Base-by-base conservation (phyloP, 83 land plant genomes). In the Diphasiastrum complanatum region DNA sequence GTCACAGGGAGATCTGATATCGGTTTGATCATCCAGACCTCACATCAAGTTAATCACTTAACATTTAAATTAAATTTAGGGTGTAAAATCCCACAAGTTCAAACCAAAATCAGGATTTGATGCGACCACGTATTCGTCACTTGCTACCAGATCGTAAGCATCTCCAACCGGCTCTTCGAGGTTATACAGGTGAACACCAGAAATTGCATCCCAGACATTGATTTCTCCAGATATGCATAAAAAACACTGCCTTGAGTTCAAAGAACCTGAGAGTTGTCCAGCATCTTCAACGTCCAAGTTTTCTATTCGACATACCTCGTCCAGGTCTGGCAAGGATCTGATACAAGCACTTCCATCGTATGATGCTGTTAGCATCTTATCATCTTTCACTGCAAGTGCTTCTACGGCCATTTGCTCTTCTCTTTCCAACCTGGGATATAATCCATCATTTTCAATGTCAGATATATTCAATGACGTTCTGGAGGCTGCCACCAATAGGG, bases 291-390 rank as follows among this genome's bases (percentile, higher is more conserved):
- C 52, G 10, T 33, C 34, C n/a, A 10, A 11, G n/a, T 54, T 28
- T n/a, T 25, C 5, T 33, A 54, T n/a, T 28, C 10, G 6, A 10
- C 10, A 54, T 14, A 54, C 33, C 25, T 6, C 29, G n/a, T 23
- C 58, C 58, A 54, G 24, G 10, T 4, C 6, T 25, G 58, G 58
- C 58, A 54, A 22, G 5, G 10, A 5, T 25, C 29, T 18, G 4
- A 54, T 28, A 28, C 58, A 5, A 18, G 58, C 58, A 23, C 11
- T 18, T 28, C 58, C 58, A 10, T 54, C 33, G 29, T 54, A 54
- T 14, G 58, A 54, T 28, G 58, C 58, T 5, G 25, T 54, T 14
- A 54, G 58, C 33, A 54, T 5, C 36, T 54, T 54, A 25, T 54
- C 29, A 18, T 14, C 58, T 23, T 28, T 6, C 33, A 54, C 58